These are phyloP conservation scores for Plicaturopsis crispa DNA, from an alignment of 768 basidiomycete genomes.

Conservation along the genomic window DNA sequence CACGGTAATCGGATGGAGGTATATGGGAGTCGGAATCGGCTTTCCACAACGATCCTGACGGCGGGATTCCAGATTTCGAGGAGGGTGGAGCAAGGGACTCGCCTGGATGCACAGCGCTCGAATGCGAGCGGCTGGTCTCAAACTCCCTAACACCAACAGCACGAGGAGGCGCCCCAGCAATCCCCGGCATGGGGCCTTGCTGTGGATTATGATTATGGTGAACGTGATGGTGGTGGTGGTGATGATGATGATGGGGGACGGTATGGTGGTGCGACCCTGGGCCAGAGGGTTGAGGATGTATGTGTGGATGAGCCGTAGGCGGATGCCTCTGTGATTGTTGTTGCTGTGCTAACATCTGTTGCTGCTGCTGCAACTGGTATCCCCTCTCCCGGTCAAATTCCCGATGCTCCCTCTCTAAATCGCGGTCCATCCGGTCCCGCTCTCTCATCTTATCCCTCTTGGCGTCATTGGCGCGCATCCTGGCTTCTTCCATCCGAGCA, in stretches of 20 bases:
- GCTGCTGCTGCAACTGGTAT: constrained; percentile 13
- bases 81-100: constrained; percentile 44
- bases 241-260: constrained; percentile 35
- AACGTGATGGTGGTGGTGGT: constrained; percentile 34
- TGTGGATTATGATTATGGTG: constrained; percentile 43
- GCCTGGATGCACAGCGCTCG: constrained; percentile 16
- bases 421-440: constrained; percentile 13
- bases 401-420: constrained; percentile 13
- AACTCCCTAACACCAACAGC: neutral
- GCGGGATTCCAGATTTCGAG: constrained; percentile 12
- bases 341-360: constrained; percentile 19
- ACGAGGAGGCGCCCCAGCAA: neutral
- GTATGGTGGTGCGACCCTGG: constrained; percentile 19
- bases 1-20: constrained; percentile 19
- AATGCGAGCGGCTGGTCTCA: neutral
- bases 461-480: constrained; percentile 3
- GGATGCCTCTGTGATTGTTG: no score
- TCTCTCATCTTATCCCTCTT: constrained; percentile 17
- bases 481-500: neutral
- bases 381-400: constrained; percentile 5
- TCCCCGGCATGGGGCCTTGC: constrained; percentile 1
- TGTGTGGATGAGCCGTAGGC: constrained; percentile 24
- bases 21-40: constrained; percentile 28
- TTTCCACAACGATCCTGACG: constrained; percentile 32
- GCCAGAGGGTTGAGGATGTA: constrained; percentile 23